Evolutionary conservation across 495 filamentous ascomycete species (phyloP).

Genomic region (Podospora sp.): DNA sequence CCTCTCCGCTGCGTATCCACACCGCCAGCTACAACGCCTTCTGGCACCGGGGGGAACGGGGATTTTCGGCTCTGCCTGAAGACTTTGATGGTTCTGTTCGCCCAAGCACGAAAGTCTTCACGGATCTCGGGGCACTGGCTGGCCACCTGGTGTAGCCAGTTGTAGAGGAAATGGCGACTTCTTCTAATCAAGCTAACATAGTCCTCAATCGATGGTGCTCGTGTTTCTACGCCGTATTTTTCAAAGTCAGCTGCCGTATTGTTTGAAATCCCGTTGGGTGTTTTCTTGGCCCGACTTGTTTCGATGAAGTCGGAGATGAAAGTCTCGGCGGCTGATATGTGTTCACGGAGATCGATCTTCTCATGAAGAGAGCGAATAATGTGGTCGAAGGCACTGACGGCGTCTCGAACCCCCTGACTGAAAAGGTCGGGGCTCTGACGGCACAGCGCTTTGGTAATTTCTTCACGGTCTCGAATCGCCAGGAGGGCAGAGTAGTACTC

Average conservation of each 20-base stretch:
- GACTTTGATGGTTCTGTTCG: constrained; percentile 36
- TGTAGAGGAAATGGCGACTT: constrained; percentile 57
- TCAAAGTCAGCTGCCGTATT: constrained; percentile 20
- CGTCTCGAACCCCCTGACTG: constrained; percentile 58
- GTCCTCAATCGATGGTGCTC: constrained; percentile 60
- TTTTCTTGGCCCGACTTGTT: constrained; percentile 40
- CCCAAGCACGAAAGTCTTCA: constrained; percentile 48
- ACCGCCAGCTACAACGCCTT: background rate
- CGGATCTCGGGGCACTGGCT: constrained; percentile 62
- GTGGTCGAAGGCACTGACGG: constrained; percentile 63
- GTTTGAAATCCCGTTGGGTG: background rate
- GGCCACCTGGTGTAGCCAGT: constrained; percentile 63
- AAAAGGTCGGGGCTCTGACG: constrained; percentile 60
- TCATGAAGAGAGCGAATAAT: constrained; percentile 66
- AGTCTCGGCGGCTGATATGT: constrained; percentile 56
- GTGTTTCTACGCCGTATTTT: constrained; percentile 9
- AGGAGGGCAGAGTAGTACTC: constrained; percentile 63
- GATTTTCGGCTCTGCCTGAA: constrained; percentile 27
- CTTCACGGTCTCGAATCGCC: constrained; percentile 62
- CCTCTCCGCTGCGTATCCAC: background rate
- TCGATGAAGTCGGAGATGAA: constrained; percentile 65
- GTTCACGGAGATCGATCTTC: constrained; percentile 62
- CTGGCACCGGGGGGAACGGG: background rate
- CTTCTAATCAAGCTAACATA: constrained; percentile 59
- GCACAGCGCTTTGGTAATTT: constrained; percentile 60